Base-by-base conservation (phyloP, 495 filamentous ascomycete genomes). In the Delitschia confertaspora region DNA sequence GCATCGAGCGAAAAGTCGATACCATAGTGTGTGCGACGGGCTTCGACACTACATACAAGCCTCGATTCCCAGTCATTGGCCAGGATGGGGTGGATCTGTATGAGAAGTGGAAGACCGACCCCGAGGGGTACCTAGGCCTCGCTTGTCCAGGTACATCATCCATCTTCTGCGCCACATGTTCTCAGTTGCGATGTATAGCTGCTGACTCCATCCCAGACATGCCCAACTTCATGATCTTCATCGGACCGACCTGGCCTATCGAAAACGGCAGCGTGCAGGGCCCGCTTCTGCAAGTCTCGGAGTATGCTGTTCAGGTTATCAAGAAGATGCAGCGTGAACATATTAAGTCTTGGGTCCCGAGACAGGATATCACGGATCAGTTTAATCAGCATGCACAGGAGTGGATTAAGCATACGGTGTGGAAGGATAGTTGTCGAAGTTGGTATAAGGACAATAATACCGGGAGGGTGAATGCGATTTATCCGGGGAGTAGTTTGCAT, bases 301-400 rank as follows among this genome's bases (percentile, higher is more conserved):
- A 60, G n/a, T 61, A 65, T 38, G 42, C 51, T 7, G 36, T 63
- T 24, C 43, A 57, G 38, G 37, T 61, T 19, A 55, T 65, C 38
- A 57, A 61, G 47, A 65, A 65, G 50, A 63, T 65, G 60, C 60
- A 60, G 38, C 57, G 56, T 22, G 60, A 63, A 29, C 53, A 62
- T 39, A 61, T 61, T 38, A 57, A 55, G 32, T 43, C 40, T 45
- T 62, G 51, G 55, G 60, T 57, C 29, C 61, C 61, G 5, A 33
- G 50, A 13, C 61, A 65, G 35, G 60, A 58, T 13, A 49, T 58
- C 22, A 57, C 51, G 1, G 60, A 65, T 32, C 1, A 14, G 14
- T 64, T 64, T 43, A 62, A 64, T 33, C 53, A 58, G 20, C 61
- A 64, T 41, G 35, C 51, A n/a, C 59, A 58, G 38, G 55, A 58